Evolutionary conservation across 108 stramenopile species (phyloP), one percentile per base, ranked within the genome.

Genomic region (Cyclotella kingstonii): DNA sequence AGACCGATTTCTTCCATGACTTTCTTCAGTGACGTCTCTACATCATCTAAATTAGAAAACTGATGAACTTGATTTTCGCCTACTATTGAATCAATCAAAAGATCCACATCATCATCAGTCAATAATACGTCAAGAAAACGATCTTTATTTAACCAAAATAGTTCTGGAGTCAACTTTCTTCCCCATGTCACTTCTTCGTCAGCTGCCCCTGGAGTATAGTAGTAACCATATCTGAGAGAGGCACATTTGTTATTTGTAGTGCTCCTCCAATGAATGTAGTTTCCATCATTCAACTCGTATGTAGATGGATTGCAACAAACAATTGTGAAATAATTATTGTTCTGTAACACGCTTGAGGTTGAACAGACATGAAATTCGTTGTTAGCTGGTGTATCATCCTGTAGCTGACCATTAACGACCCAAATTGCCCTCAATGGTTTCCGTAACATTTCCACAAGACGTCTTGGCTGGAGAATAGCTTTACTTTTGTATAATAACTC

Each of bases 171-270:
- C 28, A 87, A 27, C 6, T 66, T 46, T 8, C 78, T 52, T 21
- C 84, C 68, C 86, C 86, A 91, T 15, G 81, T 60, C 34, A 84
- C 86, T 31, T 91, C 78, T 49, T 91, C 90, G 57, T 91, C 89
- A 22, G 84, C 89, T 27, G 83, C 81, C 34, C 89, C 89, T 29
- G 84, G 81, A 4, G 71, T 75, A 45, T 90, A 84, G 36, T 68
- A 80, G 40, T 74, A 82, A 3, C 67, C 31, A 11, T 34, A 39
- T 27, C 11, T 10, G 14, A 55, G 52, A 45, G 25, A 2, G 52
- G 43, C 54, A 14, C 41, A 26, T 25, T n/a, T 7, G 12, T 27
- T 30, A n/a, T 45, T n/a, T n/a, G n/a, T 44, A 36, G n/a, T 10
- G 44, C 33, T 29, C 5, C 65, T 67, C 71, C 76, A 77, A 22